Conservation (phyloP, 805 yeast species). For the Nakazawaea molendinolei region DNA sequence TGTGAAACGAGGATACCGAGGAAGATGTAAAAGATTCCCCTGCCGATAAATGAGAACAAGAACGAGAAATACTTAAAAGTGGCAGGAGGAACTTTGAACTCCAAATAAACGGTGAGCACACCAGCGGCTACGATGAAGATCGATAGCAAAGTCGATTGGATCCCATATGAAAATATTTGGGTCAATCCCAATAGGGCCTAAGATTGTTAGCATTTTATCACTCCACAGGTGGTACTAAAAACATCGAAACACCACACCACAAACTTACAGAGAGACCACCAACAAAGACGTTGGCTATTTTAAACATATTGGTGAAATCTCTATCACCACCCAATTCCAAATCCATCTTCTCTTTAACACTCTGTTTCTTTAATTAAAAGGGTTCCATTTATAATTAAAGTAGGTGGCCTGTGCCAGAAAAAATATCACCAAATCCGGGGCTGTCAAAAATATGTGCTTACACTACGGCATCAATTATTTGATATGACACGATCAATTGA, state of each 20-base stretch:
- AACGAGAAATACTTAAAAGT: conserved; percentile 63
- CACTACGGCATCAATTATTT: no score
- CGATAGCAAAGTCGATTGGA: conserved; percentile 46
- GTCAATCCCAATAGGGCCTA: conserved; percentile 42
- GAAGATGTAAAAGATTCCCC: conserved; percentile 55
- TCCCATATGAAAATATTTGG: conserved; percentile 34
- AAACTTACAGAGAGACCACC: conserved; percentile 46
- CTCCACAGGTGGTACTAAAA: conserved; percentile 1
- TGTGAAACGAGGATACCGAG: conserved; percentile 42
- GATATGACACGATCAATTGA: no score
- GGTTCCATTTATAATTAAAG: no score
- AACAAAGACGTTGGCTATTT: conserved; percentile 45
- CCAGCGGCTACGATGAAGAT: conserved; percentile 53
- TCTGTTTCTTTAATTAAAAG: background rate
- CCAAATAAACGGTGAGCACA: conserved; percentile 40
- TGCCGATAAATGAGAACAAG: conserved; percentile 64
- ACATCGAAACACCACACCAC: background rate
- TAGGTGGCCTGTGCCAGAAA: no score
- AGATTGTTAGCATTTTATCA: background rate
- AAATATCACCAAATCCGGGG: no score
- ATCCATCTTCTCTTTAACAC: conserved; percentile 25
- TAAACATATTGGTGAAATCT: conserved; percentile 40
- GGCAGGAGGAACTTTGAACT: conserved; percentile 45
- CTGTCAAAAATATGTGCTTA: no score
- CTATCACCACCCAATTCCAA: conserved; percentile 33